These are phyloP conservation scores for Tolypocladium nubicola DNA, from an alignment of 2,329 filamentous ascomycete genomes.

Conservation along the genomic window DNA sequence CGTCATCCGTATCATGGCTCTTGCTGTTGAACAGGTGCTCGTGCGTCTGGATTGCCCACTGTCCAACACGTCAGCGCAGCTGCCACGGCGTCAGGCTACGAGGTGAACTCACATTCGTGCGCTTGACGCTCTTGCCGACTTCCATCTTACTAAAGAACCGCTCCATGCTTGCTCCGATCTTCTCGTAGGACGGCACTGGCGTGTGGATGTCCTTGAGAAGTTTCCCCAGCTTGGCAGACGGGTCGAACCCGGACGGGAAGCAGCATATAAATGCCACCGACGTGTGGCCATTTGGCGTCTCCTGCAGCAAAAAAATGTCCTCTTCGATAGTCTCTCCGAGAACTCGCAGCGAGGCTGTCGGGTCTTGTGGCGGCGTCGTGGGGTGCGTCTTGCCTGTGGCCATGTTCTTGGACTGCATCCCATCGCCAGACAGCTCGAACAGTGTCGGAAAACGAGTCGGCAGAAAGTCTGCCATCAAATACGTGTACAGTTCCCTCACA, in stretches of 20 bases:
- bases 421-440: conserved; percentile 26
- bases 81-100: neutral
- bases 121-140: conserved; percentile 36
- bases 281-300: conserved; percentile 29
- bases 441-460: conserved; percentile 37
- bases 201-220: conserved; percentile 37
- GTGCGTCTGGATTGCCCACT: conserved; percentile 41
- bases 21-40: conserved; percentile 27
- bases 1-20: conserved; percentile 23
- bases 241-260: conserved; percentile 42
- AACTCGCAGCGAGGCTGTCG: conserved; percentile 23
- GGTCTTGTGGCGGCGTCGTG: conserved; percentile 15
- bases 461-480: conserved; percentile 35
- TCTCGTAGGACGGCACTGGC: conserved; percentile 43
- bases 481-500: conserved; percentile 37
- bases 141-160: conserved; percentile 37
- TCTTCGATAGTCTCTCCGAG: conserved; percentile 44
- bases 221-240: conserved; percentile 37
- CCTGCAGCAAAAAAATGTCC: conserved; percentile 39
- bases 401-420: conserved; percentile 25
- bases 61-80: neutral
- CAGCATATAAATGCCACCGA: conserved; percentile 40
- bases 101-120: conserved; percentile 32
- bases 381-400: conserved; percentile 23
- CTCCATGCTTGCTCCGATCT: conserved; percentile 45